These are phyloP conservation scores for Prunus persica DNA, from an alignment of 306 rosid genomes.

Conservation along the genomic window Prunus_persica_NCBIv2 NC_034011.1:19455501-19456000, in stretches of 20 bases:
- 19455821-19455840: conserved; percentile 17
- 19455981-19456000: conserved; percentile 72
- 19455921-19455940: conserved; percentile 61
- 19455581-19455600: no score
- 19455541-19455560: no score
- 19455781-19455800: conserved; percentile 80
- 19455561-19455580: no score
- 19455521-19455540: no score
- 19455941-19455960: conserved; percentile 94
- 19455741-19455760: conserved; percentile 89
- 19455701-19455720: not conserved
- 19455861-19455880: conserved; percentile 5
- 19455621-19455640: no score
- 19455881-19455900: conserved; percentile 18
- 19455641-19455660: no score
- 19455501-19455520: no score
- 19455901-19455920: conserved; percentile 21
- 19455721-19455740: conserved; percentile 39
- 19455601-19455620: no score
- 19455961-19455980: conserved; percentile 75
- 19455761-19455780: conserved; percentile 93
- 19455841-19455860: not conserved
- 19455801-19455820: conserved; percentile 72
- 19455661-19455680: no score
- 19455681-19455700: no score